phyloP scores from a whole-genome alignment of 2,329 filamentous ascomycete genomes.

The Neonectria sp. region DNA sequence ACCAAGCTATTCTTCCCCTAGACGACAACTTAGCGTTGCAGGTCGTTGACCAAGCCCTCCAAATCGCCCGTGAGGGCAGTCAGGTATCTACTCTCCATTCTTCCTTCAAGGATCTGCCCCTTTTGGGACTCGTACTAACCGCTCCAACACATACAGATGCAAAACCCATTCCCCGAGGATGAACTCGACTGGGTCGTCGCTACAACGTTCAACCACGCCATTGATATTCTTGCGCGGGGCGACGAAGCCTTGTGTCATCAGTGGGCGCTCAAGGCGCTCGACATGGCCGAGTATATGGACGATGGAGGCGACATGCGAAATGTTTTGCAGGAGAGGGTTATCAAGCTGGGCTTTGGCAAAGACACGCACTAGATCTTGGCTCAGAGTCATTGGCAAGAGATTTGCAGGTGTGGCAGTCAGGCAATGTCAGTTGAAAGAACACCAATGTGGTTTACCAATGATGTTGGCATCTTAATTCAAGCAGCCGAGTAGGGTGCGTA shows the following conservation, averaged over 20 bases:
- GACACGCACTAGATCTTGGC: neutral
- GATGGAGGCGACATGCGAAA: constrained; percentile 66
- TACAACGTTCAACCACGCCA: constrained; percentile 77
- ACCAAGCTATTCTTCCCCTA: constrained; percentile 75
- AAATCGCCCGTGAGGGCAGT: constrained; percentile 65
- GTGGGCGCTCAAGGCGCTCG: constrained; percentile 77
- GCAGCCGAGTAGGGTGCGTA: constrained; percentile 2
- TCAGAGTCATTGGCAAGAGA: neutral
- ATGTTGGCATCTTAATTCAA: constrained; percentile 1
- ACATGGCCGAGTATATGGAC: constrained; percentile 70
- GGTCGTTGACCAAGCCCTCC: constrained; percentile 75
- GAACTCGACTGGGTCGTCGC: constrained; percentile 85
- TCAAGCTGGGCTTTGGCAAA: constrained; percentile 53
- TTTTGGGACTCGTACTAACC: constrained; percentile 7
- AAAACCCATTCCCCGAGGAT: constrained; percentile 70
- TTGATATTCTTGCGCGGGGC: constrained; percentile 74
- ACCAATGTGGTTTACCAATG: neutral
- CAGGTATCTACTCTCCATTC: constrained; percentile 53
- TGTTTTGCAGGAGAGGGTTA: constrained; percentile 61
- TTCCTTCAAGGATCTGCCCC: neutral
- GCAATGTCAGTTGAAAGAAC: neutral
- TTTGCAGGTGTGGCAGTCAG: neutral
- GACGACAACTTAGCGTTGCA: constrained; percentile 70
- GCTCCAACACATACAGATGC: constrained; percentile 43
- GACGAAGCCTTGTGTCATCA: constrained; percentile 68